phyloP scores from a whole-genome alignment of 257 asterid genomes.

The Petunia secreta region DNA sequence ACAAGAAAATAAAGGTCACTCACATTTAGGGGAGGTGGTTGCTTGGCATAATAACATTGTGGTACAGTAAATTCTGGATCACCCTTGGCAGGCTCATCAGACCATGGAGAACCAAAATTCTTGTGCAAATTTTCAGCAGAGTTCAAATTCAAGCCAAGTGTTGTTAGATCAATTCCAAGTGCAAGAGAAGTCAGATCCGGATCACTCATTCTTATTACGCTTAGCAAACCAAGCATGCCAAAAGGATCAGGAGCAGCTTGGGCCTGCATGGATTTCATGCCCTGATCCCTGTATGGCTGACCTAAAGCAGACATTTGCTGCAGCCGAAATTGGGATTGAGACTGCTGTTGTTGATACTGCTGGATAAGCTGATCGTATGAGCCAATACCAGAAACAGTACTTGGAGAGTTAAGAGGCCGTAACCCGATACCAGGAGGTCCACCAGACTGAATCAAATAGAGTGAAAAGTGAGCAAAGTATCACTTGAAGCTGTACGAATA shows the following conservation, averaged over 20 bases:
- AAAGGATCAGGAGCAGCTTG: slow-evolving; percentile 72
- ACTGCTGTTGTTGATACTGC: slow-evolving; percentile 92
- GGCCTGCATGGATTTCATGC: slow-evolving; percentile 69
- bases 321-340: slow-evolving; percentile 81
- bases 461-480: background rate
- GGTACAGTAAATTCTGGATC: slow-evolving; percentile 93
- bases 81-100: slow-evolving; percentile 94
- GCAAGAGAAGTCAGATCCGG: slow-evolving; percentile 91
- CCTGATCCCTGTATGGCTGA: slow-evolving; percentile 90
- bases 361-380: slow-evolving; percentile 87
- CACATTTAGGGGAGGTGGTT: slow-evolving; percentile 83
- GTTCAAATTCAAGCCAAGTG: slow-evolving; percentile 93
- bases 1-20: slow-evolving; percentile 37
- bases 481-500: background rate
- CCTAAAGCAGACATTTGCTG: slow-evolving; percentile 85
- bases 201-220: slow-evolving; percentile 86
- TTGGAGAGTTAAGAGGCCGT: slow-evolving; percentile 75
- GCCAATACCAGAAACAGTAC: slow-evolving; percentile 76
- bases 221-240: slow-evolving; percentile 88
- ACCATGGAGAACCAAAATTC: slow-evolving; percentile 94
- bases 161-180: slow-evolving; percentile 91
- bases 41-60: slow-evolving; percentile 84
- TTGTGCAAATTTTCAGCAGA: slow-evolving; percentile 87
- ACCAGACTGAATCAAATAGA: slow-evolving; percentile 56
- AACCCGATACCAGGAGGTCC: slow-evolving; percentile 80